Base-by-base conservation (phyloP, 345 rosid genomes). In the Gossypium herbaceum region DNA sequence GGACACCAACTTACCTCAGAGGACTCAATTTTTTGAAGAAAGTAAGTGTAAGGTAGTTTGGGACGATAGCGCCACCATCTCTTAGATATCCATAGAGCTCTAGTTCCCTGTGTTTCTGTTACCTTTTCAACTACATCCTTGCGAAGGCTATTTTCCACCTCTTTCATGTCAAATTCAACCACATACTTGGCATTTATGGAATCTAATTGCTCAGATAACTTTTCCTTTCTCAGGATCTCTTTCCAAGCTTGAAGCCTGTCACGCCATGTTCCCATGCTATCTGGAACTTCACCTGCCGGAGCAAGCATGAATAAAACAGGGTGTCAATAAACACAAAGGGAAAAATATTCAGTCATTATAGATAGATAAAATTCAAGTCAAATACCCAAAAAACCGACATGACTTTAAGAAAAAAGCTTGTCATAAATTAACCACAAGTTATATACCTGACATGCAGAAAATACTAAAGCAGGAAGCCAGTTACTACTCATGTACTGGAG, bases 21-120 rank as follows among this genome's bases (percentile, higher is more conserved):
- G 67, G 82, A 78, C 79, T 94, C 98, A 74, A 94, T 94, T 80
- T 92, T 94, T 69, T 94, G 91, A 70, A 94, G 97, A 83, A 94
- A 91, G 83, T 90, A 94, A 58, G 93, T 91, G 71, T 94, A 94
- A 39, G 97, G 97, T 79, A 94, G 87, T 80, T 85, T 91, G 61
- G 98, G 98, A 79, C 94, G 97, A 80, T 94, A 94, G 48, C 85
- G 88, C 98, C 98, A 94, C 98, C 98, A 94, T 85, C 98, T 88
- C 84, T 94, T 94, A 45, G 98, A 86, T 83, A 94, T 94, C 98
- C 98, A 94, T 39, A 89, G 87, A 71, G 93, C 97, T 80, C 94
- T 87, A 16, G 86, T 83, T 82, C 97, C 93, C 68, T 78, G 86
- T 22, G 91, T 77, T 75, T 84, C 87, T n/a, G 87, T 75, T 70